Conservation (phyloP, 805 yeast genomes). For the Metschnikowia gelsemii region DNA sequence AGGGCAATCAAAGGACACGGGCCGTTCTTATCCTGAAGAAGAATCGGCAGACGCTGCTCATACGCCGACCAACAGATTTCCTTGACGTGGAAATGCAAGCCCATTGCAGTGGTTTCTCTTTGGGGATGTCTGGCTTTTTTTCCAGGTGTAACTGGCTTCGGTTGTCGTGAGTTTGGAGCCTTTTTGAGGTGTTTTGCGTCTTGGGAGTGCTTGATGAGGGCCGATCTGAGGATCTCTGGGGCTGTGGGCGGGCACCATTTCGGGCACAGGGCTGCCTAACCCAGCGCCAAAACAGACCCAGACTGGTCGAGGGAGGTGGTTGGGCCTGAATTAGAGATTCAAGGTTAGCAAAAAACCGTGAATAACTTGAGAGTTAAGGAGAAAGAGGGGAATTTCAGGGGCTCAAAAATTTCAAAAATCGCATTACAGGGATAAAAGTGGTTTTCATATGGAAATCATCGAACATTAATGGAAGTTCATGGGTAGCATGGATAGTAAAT, state of each 20-base stretch:
- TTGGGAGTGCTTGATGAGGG: background rate
- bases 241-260: slow-evolving; percentile 1
- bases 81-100: slow-evolving; percentile 22
- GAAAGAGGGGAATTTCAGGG: too few species aligned
- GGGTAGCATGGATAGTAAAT: too few species aligned
- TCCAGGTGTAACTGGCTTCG: background rate
- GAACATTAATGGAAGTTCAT: too few species aligned
- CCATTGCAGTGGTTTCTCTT: background rate
- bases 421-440: too few species aligned
- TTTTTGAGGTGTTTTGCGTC: too few species aligned
- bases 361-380: too few species aligned
- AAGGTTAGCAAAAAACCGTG: too few species aligned
- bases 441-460: too few species aligned
- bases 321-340: too few species aligned
- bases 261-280: slow-evolving; percentile 1
- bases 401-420: too few species aligned
- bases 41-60: slow-evolving; percentile 48
- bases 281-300: background rate
- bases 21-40: slow-evolving; percentile 79
- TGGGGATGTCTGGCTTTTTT: background rate
- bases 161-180: too few species aligned
- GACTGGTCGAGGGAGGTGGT: too few species aligned
- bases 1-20: slow-evolving; percentile 87
- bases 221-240: background rate
- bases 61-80: slow-evolving; percentile 36